These are phyloP conservation scores for Dovyalis caffra DNA, from an alignment of 345 rosid genomes.

Conservation along the genomic window DNA sequence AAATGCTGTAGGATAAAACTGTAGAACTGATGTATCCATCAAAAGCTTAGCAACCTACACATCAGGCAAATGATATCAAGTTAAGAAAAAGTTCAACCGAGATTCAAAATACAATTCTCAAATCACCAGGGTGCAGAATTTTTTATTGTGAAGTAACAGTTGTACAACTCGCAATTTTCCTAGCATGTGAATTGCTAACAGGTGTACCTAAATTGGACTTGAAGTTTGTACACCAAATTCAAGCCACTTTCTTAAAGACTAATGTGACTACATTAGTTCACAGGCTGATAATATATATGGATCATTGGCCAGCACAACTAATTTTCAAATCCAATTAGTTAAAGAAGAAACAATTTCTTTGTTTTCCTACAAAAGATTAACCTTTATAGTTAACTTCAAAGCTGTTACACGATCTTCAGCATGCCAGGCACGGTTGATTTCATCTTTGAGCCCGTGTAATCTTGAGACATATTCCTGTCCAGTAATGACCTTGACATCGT, in stretches of 20 bases:
- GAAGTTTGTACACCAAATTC: neutral
- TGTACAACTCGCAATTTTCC: too few relatives aligned
- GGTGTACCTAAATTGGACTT: too few relatives aligned
- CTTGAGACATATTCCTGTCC: constrained; percentile 73
- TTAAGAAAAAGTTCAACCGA: too few relatives aligned
- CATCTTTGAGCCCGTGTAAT: constrained; percentile 72
- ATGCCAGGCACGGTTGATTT: constrained; percentile 67
- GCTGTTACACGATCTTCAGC: constrained; percentile 78
- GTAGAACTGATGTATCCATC: constrained; percentile 83
- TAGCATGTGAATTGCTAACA: too few relatives aligned
- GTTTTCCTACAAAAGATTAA: constrained; percentile 14
- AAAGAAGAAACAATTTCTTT: neutral
- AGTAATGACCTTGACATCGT: constrained; percentile 46
- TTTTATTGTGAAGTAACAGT: too few relatives aligned
- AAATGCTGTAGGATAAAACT: constrained; percentile 89
- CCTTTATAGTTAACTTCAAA: constrained; percentile 81
- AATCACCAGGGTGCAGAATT: too few relatives aligned
- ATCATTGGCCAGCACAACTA: neutral
- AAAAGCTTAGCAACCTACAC: constrained; percentile 85
- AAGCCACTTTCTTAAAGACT: neutral
- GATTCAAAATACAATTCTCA: too few relatives aligned
- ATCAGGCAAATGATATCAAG: constrained; percentile 7
- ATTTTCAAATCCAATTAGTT: neutral
- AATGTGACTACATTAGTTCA: neutral
- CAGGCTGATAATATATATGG: neutral